Evolutionary conservation across 305 asterid genomes (phyloP).

Genomic region (Nicotiana rustica): DNA sequence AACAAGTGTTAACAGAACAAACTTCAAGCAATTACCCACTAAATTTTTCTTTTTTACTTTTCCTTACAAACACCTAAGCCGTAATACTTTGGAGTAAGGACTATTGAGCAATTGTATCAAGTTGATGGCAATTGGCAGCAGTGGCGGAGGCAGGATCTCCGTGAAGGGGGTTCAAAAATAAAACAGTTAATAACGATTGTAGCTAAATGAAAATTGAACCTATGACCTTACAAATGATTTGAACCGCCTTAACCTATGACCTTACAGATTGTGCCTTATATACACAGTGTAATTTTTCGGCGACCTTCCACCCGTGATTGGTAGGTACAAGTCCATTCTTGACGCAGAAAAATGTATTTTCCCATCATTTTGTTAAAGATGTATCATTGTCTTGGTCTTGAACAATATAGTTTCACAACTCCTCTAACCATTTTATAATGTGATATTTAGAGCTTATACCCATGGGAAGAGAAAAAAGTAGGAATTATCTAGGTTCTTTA

Average conservation of each 20-base stretch:
- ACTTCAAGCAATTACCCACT: slow-evolving; percentile 12
- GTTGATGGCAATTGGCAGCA: background rate
- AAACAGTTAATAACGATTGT: too few species aligned
- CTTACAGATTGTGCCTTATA: too few species aligned
- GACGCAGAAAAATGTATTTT: background rate
- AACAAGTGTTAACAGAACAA: background rate
- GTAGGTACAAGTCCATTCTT: background rate
- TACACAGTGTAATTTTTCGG: too few species aligned
- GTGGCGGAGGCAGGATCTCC: too few species aligned
- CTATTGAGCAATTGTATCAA: background rate
- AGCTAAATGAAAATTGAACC: too few species aligned
- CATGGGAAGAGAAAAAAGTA: too few species aligned
- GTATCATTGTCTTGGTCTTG: background rate
- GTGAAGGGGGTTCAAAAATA: too few species aligned
- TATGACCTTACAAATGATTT: too few species aligned
- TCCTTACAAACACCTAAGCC: background rate
- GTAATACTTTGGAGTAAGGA: background rate
- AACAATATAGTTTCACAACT: slow-evolving; percentile 1
- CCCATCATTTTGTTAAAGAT: background rate
- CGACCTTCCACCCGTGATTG: too few species aligned
- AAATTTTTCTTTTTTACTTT: background rate
- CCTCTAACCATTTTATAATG: background rate
- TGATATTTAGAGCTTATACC: background rate
- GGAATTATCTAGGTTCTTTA: too few species aligned
- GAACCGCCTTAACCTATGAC: too few species aligned